Conservation (phyloP, 345 rosid genomes). For the Hibiscus syriacus region DNA sequence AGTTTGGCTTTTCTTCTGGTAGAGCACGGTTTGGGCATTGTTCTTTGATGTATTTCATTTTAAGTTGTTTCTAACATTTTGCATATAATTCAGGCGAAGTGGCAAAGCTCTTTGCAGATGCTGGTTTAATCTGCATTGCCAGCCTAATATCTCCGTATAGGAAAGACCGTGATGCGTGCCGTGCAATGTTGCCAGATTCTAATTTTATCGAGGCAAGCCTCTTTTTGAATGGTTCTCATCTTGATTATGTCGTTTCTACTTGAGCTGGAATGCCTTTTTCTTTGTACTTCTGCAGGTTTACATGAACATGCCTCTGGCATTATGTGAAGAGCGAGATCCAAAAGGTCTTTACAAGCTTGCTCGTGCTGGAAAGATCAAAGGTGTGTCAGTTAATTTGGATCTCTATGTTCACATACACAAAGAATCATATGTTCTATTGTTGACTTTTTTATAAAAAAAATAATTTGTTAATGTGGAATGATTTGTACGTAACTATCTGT, state of each 20-base stretch:
- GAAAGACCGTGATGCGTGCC: conserved; percentile 82
- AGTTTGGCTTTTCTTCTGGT: neutral
- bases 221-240: neutral
- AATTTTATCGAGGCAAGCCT: conserved; percentile 70
- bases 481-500: neutral
- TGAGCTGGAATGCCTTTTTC: neutral
- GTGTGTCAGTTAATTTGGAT: conserved; percentile 31
- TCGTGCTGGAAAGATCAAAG: conserved; percentile 89
- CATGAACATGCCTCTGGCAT: conserved; percentile 77
- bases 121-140: conserved; percentile 85
- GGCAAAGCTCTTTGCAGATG: conserved; percentile 84
- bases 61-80: neutral
- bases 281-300: conserved; percentile 45
- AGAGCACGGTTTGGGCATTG: neutral
- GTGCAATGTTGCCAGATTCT: conserved; percentile 58
- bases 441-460: neutral
- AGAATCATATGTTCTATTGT: too few species aligned
- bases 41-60: neutral
- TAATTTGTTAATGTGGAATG: neutral
- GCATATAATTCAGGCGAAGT: conserved; percentile 58
- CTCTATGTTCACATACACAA: too few species aligned
- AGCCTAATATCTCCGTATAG: conserved; percentile 90
- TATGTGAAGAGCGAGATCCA: conserved; percentile 86
- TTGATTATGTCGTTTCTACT: neutral
- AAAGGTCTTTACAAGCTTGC: conserved; percentile 95